Evolutionary conservation across 2,329 filamentous ascomycete species (phyloP).

Genomic region (Calonectria henricotiae): DNA sequence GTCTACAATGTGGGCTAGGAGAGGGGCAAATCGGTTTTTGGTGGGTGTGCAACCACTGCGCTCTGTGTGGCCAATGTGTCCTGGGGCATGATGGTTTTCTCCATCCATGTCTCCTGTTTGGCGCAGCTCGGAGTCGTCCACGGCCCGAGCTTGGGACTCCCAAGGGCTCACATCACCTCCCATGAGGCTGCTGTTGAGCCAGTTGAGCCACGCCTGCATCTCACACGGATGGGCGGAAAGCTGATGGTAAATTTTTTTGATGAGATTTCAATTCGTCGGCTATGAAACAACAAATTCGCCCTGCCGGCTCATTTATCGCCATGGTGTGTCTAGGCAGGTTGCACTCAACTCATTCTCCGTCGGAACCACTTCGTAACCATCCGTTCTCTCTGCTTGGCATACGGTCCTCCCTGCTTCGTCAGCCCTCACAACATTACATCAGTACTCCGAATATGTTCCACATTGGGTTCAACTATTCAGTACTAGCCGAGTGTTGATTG

Average conservation of each 20-base stretch:
- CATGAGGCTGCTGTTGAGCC: slow-evolving; percentile 53
- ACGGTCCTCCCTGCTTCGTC: slow-evolving; percentile 33
- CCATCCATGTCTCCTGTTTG: slow-evolving; percentile 21
- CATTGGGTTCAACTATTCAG: slow-evolving; percentile 14
- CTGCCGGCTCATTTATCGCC: slow-evolving; percentile 43
- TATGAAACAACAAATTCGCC: slow-evolving; percentile 43
- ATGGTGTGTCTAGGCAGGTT: slow-evolving; percentile 44
- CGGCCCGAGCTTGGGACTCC: slow-evolving; percentile 31
- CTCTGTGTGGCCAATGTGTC: slow-evolving; percentile 31
- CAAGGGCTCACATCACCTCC: slow-evolving; percentile 23
- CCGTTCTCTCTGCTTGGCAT: slow-evolving; percentile 37
- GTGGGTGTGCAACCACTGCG: slow-evolving; percentile 27
- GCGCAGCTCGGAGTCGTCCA: slow-evolving; percentile 38
- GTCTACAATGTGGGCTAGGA: slow-evolving; percentile 25
- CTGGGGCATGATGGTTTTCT: slow-evolving; percentile 26
- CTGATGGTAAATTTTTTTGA: slow-evolving; percentile 49
- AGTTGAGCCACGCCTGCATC: slow-evolving; percentile 50
- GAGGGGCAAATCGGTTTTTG: slow-evolving; percentile 38
- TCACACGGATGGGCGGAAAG: slow-evolving; percentile 50
- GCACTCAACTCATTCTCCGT: slow-evolving; percentile 43
- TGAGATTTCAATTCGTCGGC: slow-evolving; percentile 48
- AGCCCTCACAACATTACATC: slow-evolving; percentile 30
- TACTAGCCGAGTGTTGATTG: slow-evolving; percentile 33
- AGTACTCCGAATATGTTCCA: slow-evolving; percentile 21
- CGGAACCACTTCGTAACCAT: slow-evolving; percentile 37